phyloP scores from a whole-genome alignment of 306 rosid species.

The Cucurbita moschata region DNA sequence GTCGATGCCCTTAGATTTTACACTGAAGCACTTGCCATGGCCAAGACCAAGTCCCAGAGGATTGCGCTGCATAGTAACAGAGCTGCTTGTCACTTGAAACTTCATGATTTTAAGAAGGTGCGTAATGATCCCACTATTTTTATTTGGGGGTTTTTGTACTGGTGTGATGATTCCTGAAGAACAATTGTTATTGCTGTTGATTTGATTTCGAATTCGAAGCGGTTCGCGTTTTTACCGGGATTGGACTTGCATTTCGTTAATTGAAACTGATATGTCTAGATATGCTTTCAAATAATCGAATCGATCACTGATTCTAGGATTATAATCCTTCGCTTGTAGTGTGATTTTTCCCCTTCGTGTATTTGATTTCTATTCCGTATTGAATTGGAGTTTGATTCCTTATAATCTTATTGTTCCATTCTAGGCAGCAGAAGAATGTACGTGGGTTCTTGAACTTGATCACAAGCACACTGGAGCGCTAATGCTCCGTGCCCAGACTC shows the following conservation, averaged over 20 bases:
- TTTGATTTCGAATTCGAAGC: not conserved
- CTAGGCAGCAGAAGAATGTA: constrained; percentile 90
- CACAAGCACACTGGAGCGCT: constrained; percentile 66
- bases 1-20: constrained; percentile 65
- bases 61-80: constrained; percentile 75
- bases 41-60: constrained; percentile 60
- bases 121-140: not conserved
- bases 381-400: not conserved
- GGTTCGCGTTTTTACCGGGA: not conserved
- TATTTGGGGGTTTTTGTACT: not conserved
- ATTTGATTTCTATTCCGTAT: no score
- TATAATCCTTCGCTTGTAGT: no score
- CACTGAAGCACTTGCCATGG: constrained; percentile 65
- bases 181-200: not conserved
- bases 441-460: constrained; percentile 84
- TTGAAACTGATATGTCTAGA: not conserved
- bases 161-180: not conserved
- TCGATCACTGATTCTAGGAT: not conserved
- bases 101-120: constrained; percentile 74
- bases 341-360: no score
- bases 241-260: not conserved
- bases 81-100: constrained; percentile 87
- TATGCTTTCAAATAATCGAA: not conserved
- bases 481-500: constrained; percentile 78
- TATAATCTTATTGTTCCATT: constrained; percentile 1